Conservation (phyloP, 1,284 basidiomycete species). For the Rhodofomes roseus region DNA sequence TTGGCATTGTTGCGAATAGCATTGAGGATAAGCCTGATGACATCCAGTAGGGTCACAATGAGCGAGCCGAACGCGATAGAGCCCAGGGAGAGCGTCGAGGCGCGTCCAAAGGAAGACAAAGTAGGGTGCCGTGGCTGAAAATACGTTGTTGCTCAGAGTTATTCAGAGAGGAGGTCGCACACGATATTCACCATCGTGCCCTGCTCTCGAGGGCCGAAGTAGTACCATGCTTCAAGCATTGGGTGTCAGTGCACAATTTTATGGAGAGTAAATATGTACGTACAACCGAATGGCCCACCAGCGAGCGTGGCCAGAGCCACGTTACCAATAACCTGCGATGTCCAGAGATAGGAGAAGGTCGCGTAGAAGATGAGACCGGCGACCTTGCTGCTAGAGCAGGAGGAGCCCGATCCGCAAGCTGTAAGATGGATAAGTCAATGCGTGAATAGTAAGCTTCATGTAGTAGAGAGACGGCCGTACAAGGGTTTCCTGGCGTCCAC, state of each 20-base stretch:
- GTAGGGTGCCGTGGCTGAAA: constrained; percentile 70
- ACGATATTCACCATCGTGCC: constrained; percentile 52
- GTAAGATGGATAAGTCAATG: neutral
- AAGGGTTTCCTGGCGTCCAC: constrained; percentile 73
- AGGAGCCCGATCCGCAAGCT: constrained; percentile 39
- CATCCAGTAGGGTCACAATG: constrained; percentile 84
- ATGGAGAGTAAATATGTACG: constrained; percentile 14
- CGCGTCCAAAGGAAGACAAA: constrained; percentile 68
- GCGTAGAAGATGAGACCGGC: constrained; percentile 75
- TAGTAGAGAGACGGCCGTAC: constrained; percentile 34
- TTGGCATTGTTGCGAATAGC: constrained; percentile 66
- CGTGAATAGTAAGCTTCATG: neutral
- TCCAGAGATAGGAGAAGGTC: constrained; percentile 84
- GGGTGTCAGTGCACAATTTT: neutral
- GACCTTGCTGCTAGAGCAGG: constrained; percentile 51
- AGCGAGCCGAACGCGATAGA: constrained; percentile 89
- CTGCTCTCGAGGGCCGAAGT: constrained; percentile 61
- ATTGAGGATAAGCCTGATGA: constrained; percentile 67
- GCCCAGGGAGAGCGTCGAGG: constrained; percentile 83
- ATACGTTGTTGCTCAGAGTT: constrained; percentile 3
- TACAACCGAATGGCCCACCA: constrained; percentile 61
- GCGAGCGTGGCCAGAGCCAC: constrained; percentile 78
- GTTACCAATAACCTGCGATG: constrained; percentile 76
- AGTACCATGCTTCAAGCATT: constrained; percentile 60
- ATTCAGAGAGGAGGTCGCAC: neutral